These are phyloP conservation scores for Penicillium aurantiogriseum DNA, from an alignment of 2,329 filamentous ascomycete genomes.

Conservation along the genomic window DNA sequence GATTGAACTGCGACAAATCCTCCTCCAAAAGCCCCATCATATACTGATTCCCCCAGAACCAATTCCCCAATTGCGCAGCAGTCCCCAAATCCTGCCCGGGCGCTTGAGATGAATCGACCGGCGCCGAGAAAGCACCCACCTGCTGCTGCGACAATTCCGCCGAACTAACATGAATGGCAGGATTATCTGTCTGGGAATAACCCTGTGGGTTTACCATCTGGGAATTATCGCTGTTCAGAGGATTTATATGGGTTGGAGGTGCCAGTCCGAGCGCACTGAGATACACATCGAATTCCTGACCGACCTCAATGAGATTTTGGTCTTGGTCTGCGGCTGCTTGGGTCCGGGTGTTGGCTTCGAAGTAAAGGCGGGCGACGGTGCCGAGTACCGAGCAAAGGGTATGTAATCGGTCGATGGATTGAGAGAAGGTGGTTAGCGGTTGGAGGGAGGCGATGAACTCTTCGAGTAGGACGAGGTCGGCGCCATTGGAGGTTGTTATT, in stretches of 20 bases:
- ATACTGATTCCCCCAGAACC: slow-evolving; percentile 65
- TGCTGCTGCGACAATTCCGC: neutral
- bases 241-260: slow-evolving; percentile 24
- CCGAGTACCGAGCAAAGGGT: slow-evolving; percentile 62
- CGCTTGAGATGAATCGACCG: slow-evolving; percentile 11
- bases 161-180: slow-evolving; percentile 1
- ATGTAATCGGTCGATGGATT: slow-evolving; percentile 60
- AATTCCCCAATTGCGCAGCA: slow-evolving; percentile 55
- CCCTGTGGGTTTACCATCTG: neutral
- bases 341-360: slow-evolving; percentile 60
- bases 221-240: neutral
- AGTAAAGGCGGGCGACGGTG: slow-evolving; percentile 61
- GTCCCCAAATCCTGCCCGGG: slow-evolving; percentile 10
- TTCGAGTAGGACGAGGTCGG: slow-evolving; percentile 56
- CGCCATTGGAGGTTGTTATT: slow-evolving; percentile 52
- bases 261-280: slow-evolving; percentile 63
- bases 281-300: slow-evolving; percentile 64
- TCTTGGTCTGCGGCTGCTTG: slow-evolving; percentile 49
- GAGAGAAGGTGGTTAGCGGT: slow-evolving; percentile 53
- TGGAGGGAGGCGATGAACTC: slow-evolving; percentile 59
- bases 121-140: neutral
- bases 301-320: slow-evolving; percentile 49
- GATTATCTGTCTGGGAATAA: slow-evolving; percentile 11
- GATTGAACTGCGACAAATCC: slow-evolving; percentile 45
- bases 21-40: slow-evolving; percentile 66